Evolutionary conservation across 768 basidiomycete genomes (phyloP).

Genomic region (Amyloporia xantha): DNA sequence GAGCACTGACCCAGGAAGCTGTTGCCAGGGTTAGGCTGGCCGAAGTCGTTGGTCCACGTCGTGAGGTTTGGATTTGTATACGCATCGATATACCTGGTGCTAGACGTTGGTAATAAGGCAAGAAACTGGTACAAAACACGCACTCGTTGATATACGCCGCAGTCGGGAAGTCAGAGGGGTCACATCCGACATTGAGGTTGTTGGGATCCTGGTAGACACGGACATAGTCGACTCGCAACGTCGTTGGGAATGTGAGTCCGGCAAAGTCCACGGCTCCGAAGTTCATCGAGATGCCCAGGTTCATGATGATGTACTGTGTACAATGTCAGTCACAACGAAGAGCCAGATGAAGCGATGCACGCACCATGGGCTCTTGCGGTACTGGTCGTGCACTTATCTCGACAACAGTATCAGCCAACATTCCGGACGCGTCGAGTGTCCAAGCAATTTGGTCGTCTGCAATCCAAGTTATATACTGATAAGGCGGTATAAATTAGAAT

Average conservation of each 20-base stretch:
- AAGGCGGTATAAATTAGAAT: neutral
- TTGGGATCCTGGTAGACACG: constrained; percentile 63
- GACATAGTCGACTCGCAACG: constrained; percentile 77
- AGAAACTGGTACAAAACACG: constrained; percentile 16
- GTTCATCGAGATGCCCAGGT: constrained; percentile 56
- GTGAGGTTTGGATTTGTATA: constrained; percentile 64
- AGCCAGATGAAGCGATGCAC: neutral
- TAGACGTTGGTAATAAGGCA: too few relatives aligned
- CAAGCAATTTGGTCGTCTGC: constrained; percentile 55
- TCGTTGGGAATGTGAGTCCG: constrained; percentile 43
- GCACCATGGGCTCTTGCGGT: constrained; percentile 84
- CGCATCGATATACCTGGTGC: constrained; percentile 57
- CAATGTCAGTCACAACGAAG: neutral
- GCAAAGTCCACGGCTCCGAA: constrained; percentile 56
- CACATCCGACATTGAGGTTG: constrained; percentile 53
- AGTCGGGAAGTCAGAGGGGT: constrained; percentile 72
- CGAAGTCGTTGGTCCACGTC: constrained; percentile 40
- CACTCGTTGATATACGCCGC: constrained; percentile 69
- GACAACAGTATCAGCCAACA: constrained; percentile 48
- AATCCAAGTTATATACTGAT: constrained; percentile 79
- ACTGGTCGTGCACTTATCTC: constrained; percentile 67
- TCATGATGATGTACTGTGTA: constrained; percentile 45
- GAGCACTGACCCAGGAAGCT: constrained; percentile 38
- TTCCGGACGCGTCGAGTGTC: constrained; percentile 60
- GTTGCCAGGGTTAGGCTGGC: constrained; percentile 47